These are phyloP conservation scores for Radiomyces spectabilis DNA, from an alignment of 192 early-diverging fungal species.

Conservation along the genomic window DNA sequence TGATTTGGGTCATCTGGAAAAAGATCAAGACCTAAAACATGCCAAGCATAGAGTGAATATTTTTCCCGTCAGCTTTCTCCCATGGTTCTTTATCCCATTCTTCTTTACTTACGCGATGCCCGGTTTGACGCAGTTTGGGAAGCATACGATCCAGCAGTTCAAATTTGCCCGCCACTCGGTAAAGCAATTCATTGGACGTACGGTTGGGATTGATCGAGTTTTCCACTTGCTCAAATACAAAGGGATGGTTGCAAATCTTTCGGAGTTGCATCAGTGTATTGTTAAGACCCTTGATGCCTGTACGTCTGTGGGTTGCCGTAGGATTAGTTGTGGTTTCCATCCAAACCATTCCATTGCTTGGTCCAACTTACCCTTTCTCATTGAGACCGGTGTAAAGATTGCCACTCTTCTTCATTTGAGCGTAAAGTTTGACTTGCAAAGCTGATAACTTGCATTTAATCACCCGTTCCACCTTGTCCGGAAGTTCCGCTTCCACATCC, in stretches of 20 bases:
- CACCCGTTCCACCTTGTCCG: constrained; percentile 94
- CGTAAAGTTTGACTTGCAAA: constrained; percentile 77
- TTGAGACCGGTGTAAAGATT: constrained; percentile 59
- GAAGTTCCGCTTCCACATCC: constrained; percentile 96
- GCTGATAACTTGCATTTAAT: constrained; percentile 88
- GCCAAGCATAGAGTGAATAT: too few species aligned
- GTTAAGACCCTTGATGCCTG: constrained; percentile 73
- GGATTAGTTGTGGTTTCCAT: too few species aligned
- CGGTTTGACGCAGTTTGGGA: constrained; percentile 76
- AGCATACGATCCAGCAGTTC: constrained; percentile 93
- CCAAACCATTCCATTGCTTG: too few species aligned
- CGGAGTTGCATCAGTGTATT: constrained; percentile 98
- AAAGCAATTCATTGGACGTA: constrained; percentile 70
- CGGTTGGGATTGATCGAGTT: constrained; percentile 66
- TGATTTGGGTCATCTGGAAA: constrained; percentile 85
- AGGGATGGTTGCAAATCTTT: constrained; percentile 99
- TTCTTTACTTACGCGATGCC: constrained; percentile 63
- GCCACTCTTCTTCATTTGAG: constrained; percentile 78
- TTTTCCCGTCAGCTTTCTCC: too few species aligned
- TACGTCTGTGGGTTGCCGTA: too few species aligned
- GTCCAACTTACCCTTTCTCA: constrained; percentile 50
- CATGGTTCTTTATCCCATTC: neutral
- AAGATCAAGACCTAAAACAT: constrained; percentile 58
- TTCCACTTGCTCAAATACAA: constrained; percentile 92
- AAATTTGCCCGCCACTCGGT: constrained; percentile 89